Evolutionary conservation across 768 basidiomycete species (phyloP), one percentile per base, ranked within the genome.

Genomic region (Auricularia sp.): DNA sequence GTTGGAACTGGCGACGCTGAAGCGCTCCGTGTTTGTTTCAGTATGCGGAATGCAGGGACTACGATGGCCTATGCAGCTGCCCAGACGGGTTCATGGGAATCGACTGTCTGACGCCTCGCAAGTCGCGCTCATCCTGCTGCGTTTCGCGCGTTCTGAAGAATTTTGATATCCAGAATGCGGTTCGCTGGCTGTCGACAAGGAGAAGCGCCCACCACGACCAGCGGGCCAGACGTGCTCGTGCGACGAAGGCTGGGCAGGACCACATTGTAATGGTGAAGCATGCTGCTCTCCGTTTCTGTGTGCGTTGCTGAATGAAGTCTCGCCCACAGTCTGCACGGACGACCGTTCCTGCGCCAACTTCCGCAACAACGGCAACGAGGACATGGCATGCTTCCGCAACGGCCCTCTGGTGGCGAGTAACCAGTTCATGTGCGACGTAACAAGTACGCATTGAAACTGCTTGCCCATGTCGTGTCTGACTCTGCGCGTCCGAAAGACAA

Each of bases 391-490:
- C 73, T 96, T 96, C 81, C 90, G 81, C 63, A 91, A 90, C 47
- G 97, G 97, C 29, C 83, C 90, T 72, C 94, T 92, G 0, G 90
- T 99, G 16, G 89, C 91, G 74, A 88, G 84, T 73, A 94, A 97
- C 68, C 93, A 94, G 74, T 96, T 98, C 74, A 93, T 96, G 87
- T 99, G 97, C 76, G 85, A 98, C 73, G 95, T 99, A 36, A 99
- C 97, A 10, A 98, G 95, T 95, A 72, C 69, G 91, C 80, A 6
- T 23, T 34, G 12, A 60, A 36, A 54, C 36, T 16, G 36, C 11
- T 35, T 36, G 16, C 29, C 14, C 8, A 54, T 12, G 16, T 21
- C 18, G 6, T 18, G 11, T 51, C 47, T 51, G 11, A 63, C 23
- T 64, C 34, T 29, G 16, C 11, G 29, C n/a, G 2, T 44, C 58